Evolutionary conservation across 257 asterid species (phyloP).

Genomic region (Scutellaria barbata): DNA sequence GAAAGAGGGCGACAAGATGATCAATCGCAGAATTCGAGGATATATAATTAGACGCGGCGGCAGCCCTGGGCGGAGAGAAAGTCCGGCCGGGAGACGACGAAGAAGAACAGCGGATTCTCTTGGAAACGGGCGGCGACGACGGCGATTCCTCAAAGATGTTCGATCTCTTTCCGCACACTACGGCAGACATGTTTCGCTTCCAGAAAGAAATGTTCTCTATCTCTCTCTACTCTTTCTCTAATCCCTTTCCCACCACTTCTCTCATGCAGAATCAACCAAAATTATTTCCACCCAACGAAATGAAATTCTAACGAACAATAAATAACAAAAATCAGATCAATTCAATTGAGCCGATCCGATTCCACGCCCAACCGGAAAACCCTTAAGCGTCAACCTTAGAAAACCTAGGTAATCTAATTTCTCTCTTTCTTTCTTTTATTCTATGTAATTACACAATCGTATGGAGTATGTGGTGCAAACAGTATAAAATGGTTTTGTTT

Average conservation of each 20-base stretch:
- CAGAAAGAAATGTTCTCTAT: conserved; percentile 24
- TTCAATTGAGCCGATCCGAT: conserved; percentile 35
- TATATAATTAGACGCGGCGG: conserved; percentile 39
- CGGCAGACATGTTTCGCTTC: conserved; percentile 94
- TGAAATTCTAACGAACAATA: background rate
- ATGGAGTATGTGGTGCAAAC: background rate
- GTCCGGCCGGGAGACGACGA: conserved; percentile 61
- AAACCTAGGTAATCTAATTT: background rate
- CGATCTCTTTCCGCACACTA: conserved; percentile 98
- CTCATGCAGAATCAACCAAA: conserved; percentile 53
- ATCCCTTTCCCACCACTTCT: conserved; percentile 44
- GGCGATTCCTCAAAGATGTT: conserved; percentile 92
- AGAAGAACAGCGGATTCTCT: conserved; percentile 85
- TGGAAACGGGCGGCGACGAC: conserved; percentile 80
- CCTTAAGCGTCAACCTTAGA: background rate
- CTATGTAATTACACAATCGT: conserved; percentile 15
- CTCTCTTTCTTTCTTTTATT: background rate
- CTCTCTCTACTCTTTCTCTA: conserved; percentile 49
- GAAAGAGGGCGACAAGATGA: conserved; percentile 70
- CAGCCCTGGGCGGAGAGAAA: conserved; percentile 67
- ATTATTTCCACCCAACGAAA: conserved; percentile 15
- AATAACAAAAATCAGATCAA: conserved; percentile 13
- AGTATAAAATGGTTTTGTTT: conserved; percentile 1
- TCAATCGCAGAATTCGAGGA: conserved; percentile 53
- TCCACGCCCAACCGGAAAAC: conserved; percentile 8